Conservation (phyloP, 2,329 filamentous ascomycete genomes). For the Phyllosticta citribraziliensis region DNA sequence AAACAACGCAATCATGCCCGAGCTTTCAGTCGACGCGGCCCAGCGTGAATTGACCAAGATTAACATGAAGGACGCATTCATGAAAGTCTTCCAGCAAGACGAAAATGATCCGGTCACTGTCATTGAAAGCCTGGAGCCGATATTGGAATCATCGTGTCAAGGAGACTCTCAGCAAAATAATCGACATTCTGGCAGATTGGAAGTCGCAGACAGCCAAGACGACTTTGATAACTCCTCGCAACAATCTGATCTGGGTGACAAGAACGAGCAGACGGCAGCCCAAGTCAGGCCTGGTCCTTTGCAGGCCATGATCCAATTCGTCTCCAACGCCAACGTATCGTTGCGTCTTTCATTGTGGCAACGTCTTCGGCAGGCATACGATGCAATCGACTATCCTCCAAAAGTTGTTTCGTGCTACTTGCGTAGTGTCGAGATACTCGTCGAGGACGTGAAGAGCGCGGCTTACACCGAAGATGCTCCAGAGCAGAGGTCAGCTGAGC, state of each 20-base stretch:
- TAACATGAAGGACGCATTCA: slow-evolving; percentile 94
- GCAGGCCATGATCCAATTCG: slow-evolving; percentile 74
- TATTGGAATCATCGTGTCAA: slow-evolving; percentile 62
- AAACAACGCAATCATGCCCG: slow-evolving; percentile 83
- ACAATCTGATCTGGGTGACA: neutral
- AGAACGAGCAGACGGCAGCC: neutral
- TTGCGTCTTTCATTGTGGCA: slow-evolving; percentile 83
- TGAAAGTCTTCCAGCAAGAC: slow-evolving; percentile 77
- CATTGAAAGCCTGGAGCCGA: slow-evolving; percentile 86
- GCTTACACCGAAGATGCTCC: slow-evolving; percentile 46
- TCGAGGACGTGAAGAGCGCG: slow-evolving; percentile 56
- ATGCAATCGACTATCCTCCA: slow-evolving; percentile 70
- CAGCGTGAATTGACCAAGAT: slow-evolving; percentile 87
- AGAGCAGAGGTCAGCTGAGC: slow-evolving; percentile 56
- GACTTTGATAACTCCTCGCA: slow-evolving; percentile 1
- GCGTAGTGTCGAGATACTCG: slow-evolving; percentile 74
- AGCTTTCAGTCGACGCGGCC: slow-evolving; percentile 71
- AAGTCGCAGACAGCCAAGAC: slow-evolving; percentile 10
- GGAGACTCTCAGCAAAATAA: neutral
- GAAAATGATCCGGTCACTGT: slow-evolving; percentile 70
- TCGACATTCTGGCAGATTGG: neutral
- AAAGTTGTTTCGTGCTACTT: slow-evolving; percentile 85
- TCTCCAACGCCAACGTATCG: slow-evolving; percentile 71
- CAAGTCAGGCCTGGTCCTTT: slow-evolving; percentile 29
- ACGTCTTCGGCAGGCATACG: slow-evolving; percentile 80